These are phyloP conservation scores for Alternaria rosae DNA, from an alignment of 2,329 filamentous ascomycete genomes.

Conservation along the genomic window DNA sequence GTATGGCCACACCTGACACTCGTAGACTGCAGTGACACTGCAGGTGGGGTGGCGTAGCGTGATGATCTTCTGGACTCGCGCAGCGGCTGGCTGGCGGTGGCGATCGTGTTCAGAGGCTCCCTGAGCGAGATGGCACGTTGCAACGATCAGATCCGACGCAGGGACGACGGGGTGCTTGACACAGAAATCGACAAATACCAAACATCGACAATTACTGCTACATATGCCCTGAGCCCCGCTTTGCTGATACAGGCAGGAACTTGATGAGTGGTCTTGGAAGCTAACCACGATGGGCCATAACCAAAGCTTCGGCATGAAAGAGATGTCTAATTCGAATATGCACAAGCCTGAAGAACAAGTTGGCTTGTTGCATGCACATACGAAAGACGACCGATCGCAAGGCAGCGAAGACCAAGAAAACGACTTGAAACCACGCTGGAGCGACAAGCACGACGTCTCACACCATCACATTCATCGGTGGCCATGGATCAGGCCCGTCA, in stretches of 20 bases:
- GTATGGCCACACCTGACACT: not conserved
- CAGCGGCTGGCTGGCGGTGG: not conserved
- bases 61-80: not conserved
- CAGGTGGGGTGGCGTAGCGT: not conserved
- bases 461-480: slow-evolving; percentile 1
- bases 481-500: slow-evolving; percentile 19
- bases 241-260: not conserved
- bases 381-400: slow-evolving; percentile 10
- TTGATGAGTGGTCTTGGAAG: not conserved
- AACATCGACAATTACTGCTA: not conserved
- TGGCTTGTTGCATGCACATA: slow-evolving; percentile 26
- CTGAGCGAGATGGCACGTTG: not conserved
- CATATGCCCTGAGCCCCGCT: not conserved
- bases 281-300: slow-evolving; percentile 1
- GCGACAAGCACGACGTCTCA: slow-evolving; percentile 1
- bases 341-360: slow-evolving; percentile 24
- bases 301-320: slow-evolving; percentile 14
- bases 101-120: not conserved
- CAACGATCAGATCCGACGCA: not conserved
- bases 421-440: slow-evolving; percentile 3
- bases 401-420: slow-evolving; percentile 15
- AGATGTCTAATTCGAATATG: slow-evolving; percentile 5
- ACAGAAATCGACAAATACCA: not conserved
- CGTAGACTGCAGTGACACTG: not conserved
- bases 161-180: not conserved